phyloP scores from a whole-genome alignment of 345 rosid species.

The Brassica nigra region DNA sequence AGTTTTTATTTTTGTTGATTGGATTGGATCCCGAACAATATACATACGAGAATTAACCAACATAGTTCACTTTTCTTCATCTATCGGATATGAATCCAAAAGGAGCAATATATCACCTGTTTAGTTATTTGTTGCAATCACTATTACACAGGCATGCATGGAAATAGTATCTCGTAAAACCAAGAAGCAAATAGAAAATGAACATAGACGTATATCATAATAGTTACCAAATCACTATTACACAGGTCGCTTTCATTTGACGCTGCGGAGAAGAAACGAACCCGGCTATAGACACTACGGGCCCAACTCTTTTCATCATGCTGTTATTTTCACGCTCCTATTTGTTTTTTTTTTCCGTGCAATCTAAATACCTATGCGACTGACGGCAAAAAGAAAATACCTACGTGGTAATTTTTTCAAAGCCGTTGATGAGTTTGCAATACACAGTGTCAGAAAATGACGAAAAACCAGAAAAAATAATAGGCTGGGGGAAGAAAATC shows the following conservation, averaged over 20 bases:
- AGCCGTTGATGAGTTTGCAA: slow-evolving; percentile 11
- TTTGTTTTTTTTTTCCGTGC: background rate
- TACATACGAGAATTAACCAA: background rate
- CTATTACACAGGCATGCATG: background rate
- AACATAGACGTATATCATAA: too few species aligned
- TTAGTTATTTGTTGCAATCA: background rate
- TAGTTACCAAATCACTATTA: too few species aligned
- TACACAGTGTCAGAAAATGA: background rate
- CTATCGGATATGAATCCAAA: background rate
- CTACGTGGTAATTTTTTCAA: background rate
- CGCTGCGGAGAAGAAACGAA: too few species aligned
- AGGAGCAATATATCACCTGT: background rate
- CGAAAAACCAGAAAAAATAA: slow-evolving; percentile 12
- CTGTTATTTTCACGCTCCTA: background rate
- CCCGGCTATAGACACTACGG: too few species aligned
- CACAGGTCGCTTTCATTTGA: too few species aligned
- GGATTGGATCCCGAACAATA: too few species aligned
- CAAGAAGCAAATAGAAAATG: too few species aligned
- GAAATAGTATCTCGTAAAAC: background rate
- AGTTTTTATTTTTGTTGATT: too few species aligned
- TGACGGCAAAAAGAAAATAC: too few species aligned
- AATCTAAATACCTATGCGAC: slow-evolving; percentile 14
- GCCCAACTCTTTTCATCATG: background rate
- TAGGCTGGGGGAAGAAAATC: background rate
- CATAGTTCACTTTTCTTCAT: background rate